phyloP scores from a whole-genome alignment of 1,284 basidiomycete species.

The Pyrrhoderma lamaoense region DNA sequence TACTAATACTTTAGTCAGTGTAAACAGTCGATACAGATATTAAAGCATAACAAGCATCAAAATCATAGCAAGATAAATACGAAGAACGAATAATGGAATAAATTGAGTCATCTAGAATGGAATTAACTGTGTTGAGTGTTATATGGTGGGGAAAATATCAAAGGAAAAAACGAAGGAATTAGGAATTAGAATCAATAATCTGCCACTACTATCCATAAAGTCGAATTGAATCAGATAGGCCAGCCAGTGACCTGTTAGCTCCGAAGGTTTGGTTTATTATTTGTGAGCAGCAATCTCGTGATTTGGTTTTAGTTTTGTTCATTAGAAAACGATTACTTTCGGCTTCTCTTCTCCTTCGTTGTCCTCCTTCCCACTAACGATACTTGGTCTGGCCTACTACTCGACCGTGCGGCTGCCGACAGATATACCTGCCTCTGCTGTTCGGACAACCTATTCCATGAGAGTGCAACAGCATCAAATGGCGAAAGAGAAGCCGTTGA shows the following conservation, averaged over 20 bases:
- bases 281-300: too few species aligned
- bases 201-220: neutral
- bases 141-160: neutral
- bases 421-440: constrained; percentile 14
- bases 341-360: constrained; percentile 1
- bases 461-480: constrained; percentile 14
- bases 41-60: too few species aligned
- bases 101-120: too few species aligned
- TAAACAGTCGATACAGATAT: too few species aligned
- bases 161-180: neutral
- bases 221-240: constrained; percentile 5
- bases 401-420: neutral
- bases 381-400: neutral
- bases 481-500: neutral
- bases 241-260: constrained; percentile 3
- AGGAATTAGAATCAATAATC: too few species aligned
- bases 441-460: constrained; percentile 14
- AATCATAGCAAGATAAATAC: too few species aligned
- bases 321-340: too few species aligned
- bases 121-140: too few species aligned
- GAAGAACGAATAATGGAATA: too few species aligned
- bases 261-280: too few species aligned
- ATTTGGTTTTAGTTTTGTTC: too few species aligned
- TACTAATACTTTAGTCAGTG: too few species aligned
- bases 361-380: neutral